Evolutionary conservation across 345 rosid genomes (phyloP).

Genomic region (Trapa incisa): DNA sequence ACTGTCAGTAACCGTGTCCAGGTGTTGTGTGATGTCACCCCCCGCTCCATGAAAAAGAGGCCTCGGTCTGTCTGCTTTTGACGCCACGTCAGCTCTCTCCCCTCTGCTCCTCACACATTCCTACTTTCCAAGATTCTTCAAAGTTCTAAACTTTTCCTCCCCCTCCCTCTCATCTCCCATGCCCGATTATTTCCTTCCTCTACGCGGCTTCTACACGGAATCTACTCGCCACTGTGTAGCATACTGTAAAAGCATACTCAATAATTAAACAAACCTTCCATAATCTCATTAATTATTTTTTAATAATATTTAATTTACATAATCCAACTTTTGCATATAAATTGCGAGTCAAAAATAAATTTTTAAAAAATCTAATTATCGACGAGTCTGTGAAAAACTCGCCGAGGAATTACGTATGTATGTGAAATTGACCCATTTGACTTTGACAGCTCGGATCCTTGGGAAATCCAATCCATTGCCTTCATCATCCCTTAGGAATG

Average conservation of each 20-base stretch:
- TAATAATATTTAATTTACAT: too few relatives aligned
- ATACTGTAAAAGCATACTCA: too few relatives aligned
- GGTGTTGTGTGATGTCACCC: too few relatives aligned
- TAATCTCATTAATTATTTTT: too few relatives aligned
- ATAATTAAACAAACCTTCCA: too few relatives aligned
- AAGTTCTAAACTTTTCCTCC: not conserved
- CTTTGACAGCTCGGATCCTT: not conserved
- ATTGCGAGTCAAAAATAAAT: too few relatives aligned
- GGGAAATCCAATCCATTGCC: too few relatives aligned
- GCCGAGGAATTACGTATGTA: not conserved
- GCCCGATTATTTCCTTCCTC: not conserved
- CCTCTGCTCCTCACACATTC: not conserved
- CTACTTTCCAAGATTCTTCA: not conserved
- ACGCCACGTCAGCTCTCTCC: conserved; percentile 9
- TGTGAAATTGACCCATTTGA: not conserved
- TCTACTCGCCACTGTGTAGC: too few relatives aligned
- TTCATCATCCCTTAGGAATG: too few relatives aligned
- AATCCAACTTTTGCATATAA: too few relatives aligned
- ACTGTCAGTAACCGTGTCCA: too few relatives aligned
- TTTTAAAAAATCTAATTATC: too few relatives aligned
- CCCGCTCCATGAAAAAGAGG: not conserved
- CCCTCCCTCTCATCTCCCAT: not conserved
- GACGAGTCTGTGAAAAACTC: not conserved
- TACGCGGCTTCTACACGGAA: not conserved
- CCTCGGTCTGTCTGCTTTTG: not conserved